Conservation (phyloP, 257 asterid species). For the Ajuga chamaepitys region DNA sequence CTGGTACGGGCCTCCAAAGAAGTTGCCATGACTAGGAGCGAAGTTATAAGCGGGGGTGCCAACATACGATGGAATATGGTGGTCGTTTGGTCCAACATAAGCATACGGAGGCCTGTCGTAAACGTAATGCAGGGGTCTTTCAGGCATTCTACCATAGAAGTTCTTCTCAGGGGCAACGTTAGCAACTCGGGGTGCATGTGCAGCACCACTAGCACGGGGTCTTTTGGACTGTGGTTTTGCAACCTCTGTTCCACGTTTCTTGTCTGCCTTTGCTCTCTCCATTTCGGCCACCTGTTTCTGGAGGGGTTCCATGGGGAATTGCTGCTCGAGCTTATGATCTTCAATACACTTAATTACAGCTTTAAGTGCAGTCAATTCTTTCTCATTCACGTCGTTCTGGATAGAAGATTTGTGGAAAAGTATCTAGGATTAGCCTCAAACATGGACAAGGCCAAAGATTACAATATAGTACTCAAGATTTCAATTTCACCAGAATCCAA, state of each 20-base stretch:
- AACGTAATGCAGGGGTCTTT: conserved; percentile 76
- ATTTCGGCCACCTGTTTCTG: conserved; percentile 73
- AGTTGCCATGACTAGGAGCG: conserved; percentile 69
- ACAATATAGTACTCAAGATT: not conserved
- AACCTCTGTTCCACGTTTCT: conserved; percentile 88
- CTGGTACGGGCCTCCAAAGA: conserved; percentile 87
- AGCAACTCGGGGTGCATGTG: conserved; percentile 52
- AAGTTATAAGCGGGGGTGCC: conserved; percentile 56
- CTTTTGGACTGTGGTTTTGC: conserved; percentile 93
- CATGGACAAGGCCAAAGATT: not conserved
- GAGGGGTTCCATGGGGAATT: conserved; percentile 72
- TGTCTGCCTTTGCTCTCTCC: conserved; percentile 93
- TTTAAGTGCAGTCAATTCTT: conserved; percentile 82
- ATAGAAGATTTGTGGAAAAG: conserved; percentile 4
- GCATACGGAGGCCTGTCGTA: conserved; percentile 72
- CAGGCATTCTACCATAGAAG: conserved; percentile 52
- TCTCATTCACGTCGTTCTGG: conserved; percentile 80
- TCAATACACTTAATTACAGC: conserved; percentile 89
- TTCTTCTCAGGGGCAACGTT: conserved; percentile 54
- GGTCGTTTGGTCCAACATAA: conserved; percentile 57
- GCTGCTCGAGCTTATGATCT: conserved; percentile 79
- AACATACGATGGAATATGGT: conserved; percentile 48
- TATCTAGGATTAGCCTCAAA: not conserved
- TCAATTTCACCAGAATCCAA: not conserved
- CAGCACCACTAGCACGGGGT: conserved; percentile 74